Percentiles rank a stretch among this genome's conserved stretches.
phyloP scores from a whole-genome alignment of 1,139 yeast species.

The Saccharomycopsis hybrid region DNA sequence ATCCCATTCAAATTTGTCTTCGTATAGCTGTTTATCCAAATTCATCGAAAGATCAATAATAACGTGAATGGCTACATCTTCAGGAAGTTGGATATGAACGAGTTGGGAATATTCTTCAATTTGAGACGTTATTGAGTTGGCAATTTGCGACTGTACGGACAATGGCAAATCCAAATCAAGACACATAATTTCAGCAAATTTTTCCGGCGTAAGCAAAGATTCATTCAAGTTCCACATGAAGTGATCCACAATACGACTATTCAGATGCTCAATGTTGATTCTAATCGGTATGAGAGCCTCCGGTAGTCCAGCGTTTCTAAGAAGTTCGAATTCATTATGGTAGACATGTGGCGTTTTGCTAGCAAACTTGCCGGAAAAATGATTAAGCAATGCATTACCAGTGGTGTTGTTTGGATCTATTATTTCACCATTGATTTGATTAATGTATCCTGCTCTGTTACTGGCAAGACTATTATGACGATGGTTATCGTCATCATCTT shows the following conservation, averaged over 20 bases:
- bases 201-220: slow-evolving; percentile 69
- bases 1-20: slow-evolving; percentile 96
- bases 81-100: slow-evolving; percentile 57
- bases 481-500: slow-evolving; percentile 25
- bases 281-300: slow-evolving; percentile 67
- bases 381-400: slow-evolving; percentile 22
- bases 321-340: slow-evolving; percentile 26
- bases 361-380: slow-evolving; percentile 33
- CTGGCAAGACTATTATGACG: too few relatives aligned
- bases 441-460: too few relatives aligned
- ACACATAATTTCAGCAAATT: slow-evolving; percentile 73
- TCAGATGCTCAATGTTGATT: slow-evolving; percentile 64
- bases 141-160: slow-evolving; percentile 55
- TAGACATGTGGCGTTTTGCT: slow-evolving; percentile 30
- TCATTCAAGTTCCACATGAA: slow-evolving; percentile 91
- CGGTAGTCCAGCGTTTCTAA: slow-evolving; percentile 30
- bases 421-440: too few relatives aligned
- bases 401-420: slow-evolving; percentile 9
- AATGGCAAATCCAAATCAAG: slow-evolving; percentile 76
- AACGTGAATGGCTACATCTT: slow-evolving; percentile 65
- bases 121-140: slow-evolving; percentile 70
- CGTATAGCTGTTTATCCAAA: slow-evolving; percentile 75
- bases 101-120: slow-evolving; percentile 66
- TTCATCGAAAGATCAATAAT: slow-evolving; percentile 77
- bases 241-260: slow-evolving; percentile 66